Evolutionary conservation across 73 alveolate genomes (phyloP).

Genomic region (Paramecium sonneborni): DNA sequence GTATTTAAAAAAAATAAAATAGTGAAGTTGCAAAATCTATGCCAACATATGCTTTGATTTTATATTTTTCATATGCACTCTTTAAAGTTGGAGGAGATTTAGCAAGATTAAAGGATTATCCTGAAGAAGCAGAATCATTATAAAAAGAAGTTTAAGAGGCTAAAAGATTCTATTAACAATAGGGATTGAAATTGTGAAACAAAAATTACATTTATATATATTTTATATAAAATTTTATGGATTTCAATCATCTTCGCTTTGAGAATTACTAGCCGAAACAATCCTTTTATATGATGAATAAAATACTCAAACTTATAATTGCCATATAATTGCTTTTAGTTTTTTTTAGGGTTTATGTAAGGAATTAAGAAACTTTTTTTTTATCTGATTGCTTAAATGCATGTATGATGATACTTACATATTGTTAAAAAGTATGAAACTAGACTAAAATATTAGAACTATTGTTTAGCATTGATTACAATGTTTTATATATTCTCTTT

Average conservation of each 20-base stretch:
- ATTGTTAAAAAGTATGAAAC: conserved; percentile 1
- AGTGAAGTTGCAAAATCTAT: conserved; percentile 3
- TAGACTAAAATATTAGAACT: background rate
- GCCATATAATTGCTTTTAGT: background rate
- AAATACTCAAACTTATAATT: background rate
- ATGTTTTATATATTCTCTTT: background rate
- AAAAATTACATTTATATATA: background rate
- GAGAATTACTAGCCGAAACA: background rate
- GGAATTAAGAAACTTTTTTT: background rate
- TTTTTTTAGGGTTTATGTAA: background rate
- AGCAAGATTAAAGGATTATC: background rate
- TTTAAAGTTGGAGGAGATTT: conserved; percentile 6
- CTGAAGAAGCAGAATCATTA: conserved; percentile 20
- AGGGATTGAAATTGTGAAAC: conserved; percentile 20
- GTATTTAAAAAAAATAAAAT: background rate
- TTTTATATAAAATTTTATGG: background rate
- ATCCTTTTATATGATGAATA: background rate
- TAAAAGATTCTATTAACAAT: background rate
- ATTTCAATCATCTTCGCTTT: background rate
- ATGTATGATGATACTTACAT: background rate
- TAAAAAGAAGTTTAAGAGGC: background rate
- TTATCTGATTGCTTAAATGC: background rate
- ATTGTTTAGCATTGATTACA: background rate
- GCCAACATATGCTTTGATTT: conserved; percentile 14
- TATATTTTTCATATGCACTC: conserved; percentile 9